Conservation (phyloP, 2,329 filamentous ascomycete genomes). For the Penicillium sp. region DNA sequence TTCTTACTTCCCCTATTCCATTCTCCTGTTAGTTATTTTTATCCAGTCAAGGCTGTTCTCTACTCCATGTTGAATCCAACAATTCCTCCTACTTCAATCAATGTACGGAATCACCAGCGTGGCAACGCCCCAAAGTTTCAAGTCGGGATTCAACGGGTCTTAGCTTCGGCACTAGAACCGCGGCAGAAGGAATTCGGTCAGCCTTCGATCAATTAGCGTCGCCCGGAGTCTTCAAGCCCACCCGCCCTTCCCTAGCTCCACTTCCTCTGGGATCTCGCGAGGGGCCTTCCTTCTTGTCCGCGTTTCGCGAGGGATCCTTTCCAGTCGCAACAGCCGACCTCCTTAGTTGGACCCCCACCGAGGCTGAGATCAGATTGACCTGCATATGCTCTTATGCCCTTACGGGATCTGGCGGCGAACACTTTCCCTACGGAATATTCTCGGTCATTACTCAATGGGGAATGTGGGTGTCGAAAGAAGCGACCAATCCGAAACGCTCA, state of each 20-base stretch:
- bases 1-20: neutral
- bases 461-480: conserved; percentile 3
- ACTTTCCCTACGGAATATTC: conserved; percentile 5
- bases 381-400: too few relatives aligned
- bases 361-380: too few relatives aligned
- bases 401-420: neutral
- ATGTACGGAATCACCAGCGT: neutral
- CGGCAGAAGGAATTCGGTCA: conserved; percentile 26
- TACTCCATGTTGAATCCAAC: too few relatives aligned
- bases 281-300: neutral
- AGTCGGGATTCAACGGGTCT: conserved; percentile 20
- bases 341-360: too few relatives aligned
- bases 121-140: conserved; percentile 9
- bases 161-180: conserved; percentile 32
- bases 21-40: too few relatives aligned
- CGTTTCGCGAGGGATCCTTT: too few relatives aligned
- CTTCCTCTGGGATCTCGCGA: conserved; percentile 3
- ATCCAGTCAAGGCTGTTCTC: too few relatives aligned
- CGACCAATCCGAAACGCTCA: too few relatives aligned
- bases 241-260: neutral
- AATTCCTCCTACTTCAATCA: too few relatives aligned
- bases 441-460: conserved; percentile 8
- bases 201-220: conserved; percentile 19
- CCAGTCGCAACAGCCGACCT: too few relatives aligned
- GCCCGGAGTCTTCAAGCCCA: conserved; percentile 9